Base-by-base conservation (phyloP, 2,329 filamentous ascomycete genomes). In the Thermothelomyces thermophilus region DNA sequence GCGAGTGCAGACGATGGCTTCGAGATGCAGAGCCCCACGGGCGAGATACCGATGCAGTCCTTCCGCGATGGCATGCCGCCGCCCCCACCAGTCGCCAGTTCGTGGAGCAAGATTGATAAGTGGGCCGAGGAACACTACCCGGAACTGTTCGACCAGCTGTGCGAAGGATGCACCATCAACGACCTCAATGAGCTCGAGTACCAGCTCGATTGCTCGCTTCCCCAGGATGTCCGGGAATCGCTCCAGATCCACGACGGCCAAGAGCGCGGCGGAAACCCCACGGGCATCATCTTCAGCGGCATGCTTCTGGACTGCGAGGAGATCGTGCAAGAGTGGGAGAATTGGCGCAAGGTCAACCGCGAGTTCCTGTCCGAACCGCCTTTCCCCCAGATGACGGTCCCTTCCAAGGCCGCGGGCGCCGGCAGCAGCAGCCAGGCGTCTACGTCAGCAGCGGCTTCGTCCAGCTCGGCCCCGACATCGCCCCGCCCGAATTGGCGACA, bases 231-330 rank as follows among this genome's bases (percentile, higher is more conserved):
- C 46, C 85, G 93, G 60, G 90, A 98, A 62, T 97, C 93, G 2
- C 72, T 96, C 61, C 83, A 87, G 72, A 68, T 89, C 46, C 93
- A 98, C 67, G 93, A 98, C 63, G 93, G 93, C n/a, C 93, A 98
- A 69, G 93, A 98, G 70, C 86, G 93, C 56, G 88, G 90, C 55
- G 93, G 93, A 56, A 77, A 78, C 50, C 93, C 93, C 1, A 96
- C 91, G 0, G 93, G 93, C 56, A 86, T 97, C 58, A 81, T 98
- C 54, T 97, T 98, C 62, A 81, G 90, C 53, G 86, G 82, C 65
- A 98, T 98, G 93, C 72, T 98, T 56, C 80, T 98, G 51, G 93
- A 98, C 68, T 97, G 93, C 64, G 93, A 98, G 68, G 93, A 98
- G 65, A 95, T 98, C 60, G 85, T 95, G 19, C 90, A 96, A 67